Base-by-base conservation (phyloP, 805 yeast species). In the Saccharomycopsis sp. region DNA sequence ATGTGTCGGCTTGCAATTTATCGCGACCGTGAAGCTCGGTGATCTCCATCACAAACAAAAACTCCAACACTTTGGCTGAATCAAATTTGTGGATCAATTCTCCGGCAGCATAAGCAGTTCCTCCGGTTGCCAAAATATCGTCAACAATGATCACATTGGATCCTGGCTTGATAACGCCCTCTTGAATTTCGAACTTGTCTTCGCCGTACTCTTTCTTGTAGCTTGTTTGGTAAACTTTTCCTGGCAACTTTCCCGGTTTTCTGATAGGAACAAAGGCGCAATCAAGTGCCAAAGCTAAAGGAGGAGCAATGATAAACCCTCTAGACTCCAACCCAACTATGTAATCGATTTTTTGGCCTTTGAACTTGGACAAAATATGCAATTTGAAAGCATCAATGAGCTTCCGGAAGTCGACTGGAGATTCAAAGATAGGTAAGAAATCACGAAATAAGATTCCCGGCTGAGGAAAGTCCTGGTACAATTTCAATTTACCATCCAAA, bases 121-220 rank as follows among this genome's bases (percentile, higher is more conserved):
- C 99, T 62, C 98, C 98, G 44, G 99, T 94, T 53, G 99, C 99
- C 70, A 94, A 87, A 67, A 94, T 91, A 69, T 94, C 99, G 73
- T 94, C 99, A 44, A 94, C 95, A 63, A 94, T 80, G 44, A 92
- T 75, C 29, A 94, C 94, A 59, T 80, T 87, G 52, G 96, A 80
- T 44, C 92, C 95, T 62, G 79, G 78, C 63, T 89, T 86, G 64
- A 94, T 83, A 41, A 92, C 83, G 57, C 81, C 91, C 62, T 79
- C 76, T 76, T 94, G 99, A 73, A 94, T 83, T 71, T 91, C 96
- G 69, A 94, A 90, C 55, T 75, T 80, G 73, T 94, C 99, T 61
- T 78, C 75, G 68, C 98, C 99, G 73, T 94, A 94, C 74, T 94
- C 99, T 78, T 94, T 94, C 66, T 78, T 74, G 76, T 84, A 94